Conservation (phyloP, 495 filamentous ascomycete species). For the Neurospora sp. region DNA sequence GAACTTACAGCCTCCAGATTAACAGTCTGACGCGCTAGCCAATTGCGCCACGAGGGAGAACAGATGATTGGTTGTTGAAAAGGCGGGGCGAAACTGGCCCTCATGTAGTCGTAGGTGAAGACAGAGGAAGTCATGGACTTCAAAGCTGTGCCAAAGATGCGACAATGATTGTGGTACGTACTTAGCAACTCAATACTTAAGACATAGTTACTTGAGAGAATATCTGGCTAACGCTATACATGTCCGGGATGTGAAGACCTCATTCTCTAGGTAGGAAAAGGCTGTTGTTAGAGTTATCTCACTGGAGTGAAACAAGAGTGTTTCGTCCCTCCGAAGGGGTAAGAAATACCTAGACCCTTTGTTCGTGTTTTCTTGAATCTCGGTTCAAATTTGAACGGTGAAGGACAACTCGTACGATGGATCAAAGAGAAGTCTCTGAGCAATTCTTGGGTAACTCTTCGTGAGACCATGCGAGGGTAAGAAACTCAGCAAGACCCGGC, state of each 20-base stretch:
- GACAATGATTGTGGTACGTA: neutral
- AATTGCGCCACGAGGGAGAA: slow-evolving; percentile 10
- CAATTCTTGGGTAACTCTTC: neutral
- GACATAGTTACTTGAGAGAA: neutral
- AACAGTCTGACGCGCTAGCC: slow-evolving; percentile 6
- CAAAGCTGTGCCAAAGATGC: neutral
- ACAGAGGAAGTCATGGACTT: neutral
- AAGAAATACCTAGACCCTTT: neutral
- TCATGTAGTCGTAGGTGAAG: neutral
- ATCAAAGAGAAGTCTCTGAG: neutral
- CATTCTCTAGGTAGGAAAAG: neutral
- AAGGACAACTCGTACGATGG: neutral
- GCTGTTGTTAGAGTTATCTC: neutral
- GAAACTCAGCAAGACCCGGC: neutral
- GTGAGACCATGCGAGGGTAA: neutral
- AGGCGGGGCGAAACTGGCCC: neutral
- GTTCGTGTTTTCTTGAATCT: neutral
- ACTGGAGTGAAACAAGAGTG: neutral
- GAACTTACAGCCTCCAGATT: slow-evolving; percentile 5
- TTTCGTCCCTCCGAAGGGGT: neutral
- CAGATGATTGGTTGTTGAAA: neutral
- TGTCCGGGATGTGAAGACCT: neutral
- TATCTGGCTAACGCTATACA: neutral
- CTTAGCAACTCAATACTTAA: neutral
- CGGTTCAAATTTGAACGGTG: neutral